These are phyloP conservation scores for Daldinia decipiens DNA, from an alignment of 495 filamentous ascomycete species.

Conservation along the genomic window DNA sequence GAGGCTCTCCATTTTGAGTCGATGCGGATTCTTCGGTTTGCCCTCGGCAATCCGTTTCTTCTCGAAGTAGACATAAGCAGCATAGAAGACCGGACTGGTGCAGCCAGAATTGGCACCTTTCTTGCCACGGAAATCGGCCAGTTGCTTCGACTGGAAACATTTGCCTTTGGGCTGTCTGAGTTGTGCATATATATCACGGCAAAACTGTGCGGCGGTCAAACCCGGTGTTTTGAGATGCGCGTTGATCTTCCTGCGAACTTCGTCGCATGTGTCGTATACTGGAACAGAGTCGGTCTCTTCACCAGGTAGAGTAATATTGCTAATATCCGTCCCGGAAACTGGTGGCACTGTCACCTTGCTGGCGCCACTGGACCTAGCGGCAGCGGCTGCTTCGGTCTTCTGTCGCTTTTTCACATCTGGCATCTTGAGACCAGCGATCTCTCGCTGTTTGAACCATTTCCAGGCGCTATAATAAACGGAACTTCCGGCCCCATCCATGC, in stretches of 20 bases:
- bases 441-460: constrained; percentile 51
- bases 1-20: constrained; percentile 62
- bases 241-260: constrained; percentile 65
- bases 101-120: constrained; percentile 59
- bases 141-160: constrained; percentile 51
- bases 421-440: constrained; percentile 46
- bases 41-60: constrained; percentile 66
- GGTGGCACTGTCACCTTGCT: constrained; percentile 4
- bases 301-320: constrained; percentile 52
- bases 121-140: constrained; percentile 62
- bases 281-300: constrained; percentile 56
- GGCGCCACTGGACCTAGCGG: not conserved
- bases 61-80: constrained; percentile 67
- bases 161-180: constrained; percentile 30
- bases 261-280: constrained; percentile 67
- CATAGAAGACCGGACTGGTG: constrained; percentile 59
- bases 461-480: constrained; percentile 46
- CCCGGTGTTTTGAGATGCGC: constrained; percentile 59
- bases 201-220: constrained; percentile 64
- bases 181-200: constrained; percentile 56
- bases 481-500: constrained; percentile 45
- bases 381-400: constrained; percentile 35
- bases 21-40: constrained; percentile 65
- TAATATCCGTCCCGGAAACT: constrained; percentile 45
- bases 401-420: constrained; percentile 48